Evolutionary conservation across 2,329 filamentous ascomycete genomes (phyloP).

Genomic region (Monilinia polystroma): DNA sequence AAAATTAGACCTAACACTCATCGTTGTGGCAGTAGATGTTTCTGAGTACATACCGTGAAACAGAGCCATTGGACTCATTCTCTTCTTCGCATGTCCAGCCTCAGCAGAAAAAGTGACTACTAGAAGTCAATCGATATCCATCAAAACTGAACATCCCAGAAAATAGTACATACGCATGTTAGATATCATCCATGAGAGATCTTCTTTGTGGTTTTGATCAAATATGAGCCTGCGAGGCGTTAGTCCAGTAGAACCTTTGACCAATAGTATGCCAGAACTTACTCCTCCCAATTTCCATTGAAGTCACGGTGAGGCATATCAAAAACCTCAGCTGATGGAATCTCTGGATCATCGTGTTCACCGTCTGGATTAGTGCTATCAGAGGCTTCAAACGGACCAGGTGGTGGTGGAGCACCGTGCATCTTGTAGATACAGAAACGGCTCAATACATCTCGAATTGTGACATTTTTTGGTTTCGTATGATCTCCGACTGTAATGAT

Average conservation of each 20-base stretch:
- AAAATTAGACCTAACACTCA: neutral
- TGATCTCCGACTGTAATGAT: neutral
- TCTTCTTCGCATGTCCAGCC: slow-evolving; percentile 71
- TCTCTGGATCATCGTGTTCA: slow-evolving; percentile 11
- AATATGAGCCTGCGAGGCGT: slow-evolving; percentile 36
- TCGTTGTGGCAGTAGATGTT: neutral
- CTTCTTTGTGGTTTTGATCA: slow-evolving; percentile 36
- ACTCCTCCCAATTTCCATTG: slow-evolving; percentile 37
- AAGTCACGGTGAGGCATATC: slow-evolving; percentile 35
- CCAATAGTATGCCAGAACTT: slow-evolving; percentile 1
- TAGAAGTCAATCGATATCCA: neutral
- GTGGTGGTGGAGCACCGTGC: slow-evolving; percentile 7
- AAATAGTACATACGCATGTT: slow-evolving; percentile 33
- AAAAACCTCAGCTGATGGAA: slow-evolving; percentile 33
- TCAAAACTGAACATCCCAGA: neutral
- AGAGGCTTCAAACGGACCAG: slow-evolving; percentile 2
- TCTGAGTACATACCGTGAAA: slow-evolving; percentile 68
- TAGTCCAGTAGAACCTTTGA: neutral
- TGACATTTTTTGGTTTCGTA: neutral
- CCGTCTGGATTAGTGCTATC: neutral
- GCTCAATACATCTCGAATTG: neutral
- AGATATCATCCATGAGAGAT: slow-evolving; percentile 36
- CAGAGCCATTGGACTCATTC: slow-evolving; percentile 85
- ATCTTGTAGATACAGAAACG: slow-evolving; percentile 15
- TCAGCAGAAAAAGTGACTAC: slow-evolving; percentile 32